phyloP scores from a whole-genome alignment of 805 yeast genomes.

The Debaryomyces castellii region DNA sequence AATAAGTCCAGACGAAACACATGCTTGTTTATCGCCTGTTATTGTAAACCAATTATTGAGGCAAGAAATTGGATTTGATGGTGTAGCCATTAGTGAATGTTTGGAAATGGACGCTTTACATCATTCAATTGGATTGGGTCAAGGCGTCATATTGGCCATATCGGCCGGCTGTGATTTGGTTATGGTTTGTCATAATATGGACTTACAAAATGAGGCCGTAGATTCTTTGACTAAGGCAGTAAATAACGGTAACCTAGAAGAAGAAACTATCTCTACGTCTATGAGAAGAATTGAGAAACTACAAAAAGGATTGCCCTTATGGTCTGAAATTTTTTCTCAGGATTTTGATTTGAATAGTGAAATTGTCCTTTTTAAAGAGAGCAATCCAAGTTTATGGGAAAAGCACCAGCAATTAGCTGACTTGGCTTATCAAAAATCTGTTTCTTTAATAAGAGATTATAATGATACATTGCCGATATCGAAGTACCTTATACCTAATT shows the following conservation, averaged over 20 bases:
- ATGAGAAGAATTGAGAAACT: constrained; percentile 43
- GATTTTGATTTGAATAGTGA: constrained; percentile 25
- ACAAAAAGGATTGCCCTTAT: constrained; percentile 41
- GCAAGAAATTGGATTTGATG: constrained; percentile 51
- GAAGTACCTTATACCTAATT: constrained; percentile 30
- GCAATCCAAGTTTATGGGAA: constrained; percentile 32
- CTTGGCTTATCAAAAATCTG: constrained; percentile 48
- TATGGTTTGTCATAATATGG: constrained; percentile 57
- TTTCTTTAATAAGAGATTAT: constrained; percentile 55
- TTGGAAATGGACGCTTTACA: constrained; percentile 62
- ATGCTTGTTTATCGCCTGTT: constrained; percentile 59
- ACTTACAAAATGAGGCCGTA: constrained; percentile 56
- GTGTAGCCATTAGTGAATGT: constrained; percentile 60
- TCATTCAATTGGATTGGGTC: constrained; percentile 65
- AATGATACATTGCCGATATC: constrained; percentile 50
- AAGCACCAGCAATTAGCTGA: constrained; percentile 45
- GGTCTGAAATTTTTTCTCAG: constrained; percentile 45
- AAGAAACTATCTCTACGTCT: constrained; percentile 38
- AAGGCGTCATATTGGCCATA: constrained; percentile 61
- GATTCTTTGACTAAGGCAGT: constrained; percentile 39
- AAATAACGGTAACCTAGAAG: constrained; percentile 42
- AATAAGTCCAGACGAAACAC: constrained; percentile 58
- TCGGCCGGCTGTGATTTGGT: constrained; percentile 65
- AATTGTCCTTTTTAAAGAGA: constrained; percentile 22
- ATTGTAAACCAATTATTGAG: constrained; percentile 51